Base-by-base conservation (phyloP, 805 yeast genomes). In the Hanseniaspora meyeri region DNA sequence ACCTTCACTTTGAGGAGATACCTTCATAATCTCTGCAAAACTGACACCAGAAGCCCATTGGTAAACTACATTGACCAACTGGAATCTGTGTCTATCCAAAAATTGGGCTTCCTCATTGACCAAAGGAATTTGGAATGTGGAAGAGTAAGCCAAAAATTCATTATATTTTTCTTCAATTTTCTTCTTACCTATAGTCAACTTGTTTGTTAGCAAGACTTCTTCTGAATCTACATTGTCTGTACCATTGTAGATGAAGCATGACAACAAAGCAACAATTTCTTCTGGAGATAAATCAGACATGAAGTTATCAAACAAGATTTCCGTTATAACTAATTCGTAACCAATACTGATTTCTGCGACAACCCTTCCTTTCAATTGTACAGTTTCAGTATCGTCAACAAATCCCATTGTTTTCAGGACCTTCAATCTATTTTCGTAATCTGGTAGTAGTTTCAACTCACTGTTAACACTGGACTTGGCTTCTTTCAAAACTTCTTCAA, bases 31-130 rank as follows among this genome's bases (percentile, higher is more conserved):
- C 58, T 88, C 95, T 61, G 85, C 84, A 73, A 93, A 93, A 0
- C 95, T 77, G 75, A 83, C 77, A 1, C 98, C 99, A 61, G 95
- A 77, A 1, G 97, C 96, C 99, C 99, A 93, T 70, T 93, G 97
- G 67, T 91, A 93, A 4, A 91, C 96, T 12, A 88, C 96, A 66
- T 89, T 91, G 70, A 88, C 86, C 64, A 93, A 75, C 0, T 91
- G 95, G 69, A 93, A 93, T 62, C 97, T 74, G 63, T 87, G 83
- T 60, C 83, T 78, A 57, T 87, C 95, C 61, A 84, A 71, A 64
- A 91, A 93, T 59, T 84, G 85, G 51, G 83, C 84, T 63, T 91
- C 97, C 54, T 90, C 97, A 11, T 82, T 74, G 0, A 95, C 86
- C 61, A 88, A 71, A 19, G 83, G 73, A 17, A 93, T 87, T 66